Evolutionary conservation across 345 rosid species (phyloP).

Genomic region (Euphorbia pulcherrima): DNA sequence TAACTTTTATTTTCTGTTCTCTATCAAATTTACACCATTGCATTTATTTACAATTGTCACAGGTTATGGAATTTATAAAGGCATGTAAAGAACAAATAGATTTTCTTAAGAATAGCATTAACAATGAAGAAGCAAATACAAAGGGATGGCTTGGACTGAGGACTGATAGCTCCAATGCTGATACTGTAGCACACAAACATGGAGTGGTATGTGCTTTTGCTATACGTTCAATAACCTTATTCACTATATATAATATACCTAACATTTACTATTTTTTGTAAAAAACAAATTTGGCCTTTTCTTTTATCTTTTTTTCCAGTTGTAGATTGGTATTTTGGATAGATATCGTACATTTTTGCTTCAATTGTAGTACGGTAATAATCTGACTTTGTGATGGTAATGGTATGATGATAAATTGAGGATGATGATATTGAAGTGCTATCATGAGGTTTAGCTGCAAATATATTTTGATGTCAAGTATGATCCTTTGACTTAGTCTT

Average conservation of each 20-base stretch:
- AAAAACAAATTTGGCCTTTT: neutral
- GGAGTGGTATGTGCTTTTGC: slow-evolving; percentile 72
- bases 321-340: neutral
- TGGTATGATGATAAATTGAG: neutral
- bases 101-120: slow-evolving; percentile 64
- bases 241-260: neutral
- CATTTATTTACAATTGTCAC: slow-evolving; percentile 15
- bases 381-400: neutral
- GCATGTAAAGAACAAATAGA: slow-evolving; percentile 87
- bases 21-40: neutral
- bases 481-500: neutral
- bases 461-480: neutral
- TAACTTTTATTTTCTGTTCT: neutral
- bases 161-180: slow-evolving; percentile 56
- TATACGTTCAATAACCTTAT: neutral
- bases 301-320: neutral
- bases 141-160: slow-evolving; percentile 77
- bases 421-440: neutral
- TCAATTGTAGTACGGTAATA: neutral
- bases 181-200: slow-evolving; percentile 84
- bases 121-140: slow-evolving; percentile 58
- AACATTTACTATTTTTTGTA: neutral
- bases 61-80: slow-evolving; percentile 80
- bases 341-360: neutral
- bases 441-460: neutral